Evolutionary conservation across 192 early-diverging fungal species (phyloP).

Genomic region (Backusella sp.): DNA sequence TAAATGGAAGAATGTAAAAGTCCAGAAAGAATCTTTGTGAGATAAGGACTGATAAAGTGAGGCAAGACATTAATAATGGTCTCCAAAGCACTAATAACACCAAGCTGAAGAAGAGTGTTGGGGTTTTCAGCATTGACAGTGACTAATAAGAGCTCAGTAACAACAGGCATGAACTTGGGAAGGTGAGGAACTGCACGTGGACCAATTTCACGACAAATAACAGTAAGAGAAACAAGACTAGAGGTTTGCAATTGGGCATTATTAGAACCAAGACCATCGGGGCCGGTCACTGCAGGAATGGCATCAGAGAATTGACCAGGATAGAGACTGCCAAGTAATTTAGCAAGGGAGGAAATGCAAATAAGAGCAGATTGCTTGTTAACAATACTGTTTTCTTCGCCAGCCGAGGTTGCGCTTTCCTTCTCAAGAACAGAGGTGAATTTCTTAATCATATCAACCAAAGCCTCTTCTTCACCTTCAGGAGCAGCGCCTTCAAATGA

Average conservation of each 20-base stretch:
- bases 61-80: conserved; percentile 63
- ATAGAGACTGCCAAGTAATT: conserved; percentile 58
- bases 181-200: conserved; percentile 75
- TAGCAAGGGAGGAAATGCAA: conserved; percentile 75
- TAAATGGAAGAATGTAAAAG: conserved; percentile 53
- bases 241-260: conserved; percentile 49
- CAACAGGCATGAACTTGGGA: conserved; percentile 80
- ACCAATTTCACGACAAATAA: conserved; percentile 66
- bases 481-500: conserved; percentile 41
- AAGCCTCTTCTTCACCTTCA: conserved; percentile 39
- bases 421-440: conserved; percentile 43
- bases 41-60: conserved; percentile 74
- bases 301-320: conserved; percentile 60
- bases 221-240: conserved; percentile 59
- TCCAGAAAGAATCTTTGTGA: conserved; percentile 55
- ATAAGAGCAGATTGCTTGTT: conserved; percentile 78
- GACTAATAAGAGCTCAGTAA: conserved; percentile 56
- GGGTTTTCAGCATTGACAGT: conserved; percentile 47
- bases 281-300: conserved; percentile 51
- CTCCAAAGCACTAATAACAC: conserved; percentile 54
- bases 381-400: conserved; percentile 42
- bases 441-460: conserved; percentile 51
- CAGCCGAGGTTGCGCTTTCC: conserved; percentile 38
- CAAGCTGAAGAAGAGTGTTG: conserved; percentile 48
- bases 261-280: conserved; percentile 38